phyloP scores from a whole-genome alignment of 2,329 filamentous ascomycete genomes.

The Trichoderma koningiopsis region DNA sequence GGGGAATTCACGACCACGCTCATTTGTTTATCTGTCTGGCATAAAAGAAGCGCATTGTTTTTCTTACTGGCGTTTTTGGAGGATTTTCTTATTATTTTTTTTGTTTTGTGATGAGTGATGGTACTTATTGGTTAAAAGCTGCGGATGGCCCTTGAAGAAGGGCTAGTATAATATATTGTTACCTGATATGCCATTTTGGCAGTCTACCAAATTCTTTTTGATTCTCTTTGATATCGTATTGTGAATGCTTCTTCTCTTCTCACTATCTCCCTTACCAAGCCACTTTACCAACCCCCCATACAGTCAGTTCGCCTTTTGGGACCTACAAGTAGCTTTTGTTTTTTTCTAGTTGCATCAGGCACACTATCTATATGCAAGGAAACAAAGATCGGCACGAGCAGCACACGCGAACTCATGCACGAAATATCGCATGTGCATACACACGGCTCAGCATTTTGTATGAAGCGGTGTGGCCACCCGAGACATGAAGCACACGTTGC shows the following conservation, averaged over 20 bases:
- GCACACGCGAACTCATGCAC: neutral
- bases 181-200: neutral
- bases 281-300: neutral
- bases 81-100: neutral
- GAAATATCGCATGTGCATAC: neutral
- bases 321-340: neutral
- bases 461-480: neutral
- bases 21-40: conserved; percentile 13
- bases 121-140: neutral
- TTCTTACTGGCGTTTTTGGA: conserved; percentile 6
- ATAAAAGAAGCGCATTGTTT: conserved; percentile 1
- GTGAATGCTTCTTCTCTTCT: neutral
- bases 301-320: neutral
- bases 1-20: conserved; percentile 6
- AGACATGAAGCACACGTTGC: neutral
- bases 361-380: neutral
- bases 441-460: neutral
- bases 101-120: neutral
- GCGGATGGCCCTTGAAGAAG: neutral
- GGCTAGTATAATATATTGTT: conserved; percentile 7
- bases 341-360: neutral
- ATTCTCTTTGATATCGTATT: neutral
- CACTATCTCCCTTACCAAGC: neutral
- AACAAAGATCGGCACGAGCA: neutral
- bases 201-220: neutral